A percentile compares a stretch with the other conserved stretches of the same genome.
Conservation (phyloP, 2,329 filamentous ascomycete genomes). For the Botrytis squamosa region DNA sequence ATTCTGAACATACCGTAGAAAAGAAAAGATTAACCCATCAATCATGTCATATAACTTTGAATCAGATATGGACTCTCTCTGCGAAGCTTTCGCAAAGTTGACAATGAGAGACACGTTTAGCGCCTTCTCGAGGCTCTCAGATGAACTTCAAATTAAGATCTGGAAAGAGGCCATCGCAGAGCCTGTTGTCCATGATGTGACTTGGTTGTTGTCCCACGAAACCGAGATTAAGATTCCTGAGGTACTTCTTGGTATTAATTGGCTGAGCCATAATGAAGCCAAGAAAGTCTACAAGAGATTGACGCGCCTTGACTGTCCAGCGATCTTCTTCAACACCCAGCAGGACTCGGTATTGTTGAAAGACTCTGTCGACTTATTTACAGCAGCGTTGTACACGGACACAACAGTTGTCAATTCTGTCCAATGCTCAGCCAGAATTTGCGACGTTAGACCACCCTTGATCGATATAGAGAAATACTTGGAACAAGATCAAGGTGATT, state of each 20-base stretch:
- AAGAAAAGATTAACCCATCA: not conserved
- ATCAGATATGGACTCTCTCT: not conserved
- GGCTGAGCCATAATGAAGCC: not conserved
- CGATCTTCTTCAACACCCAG: not conserved
- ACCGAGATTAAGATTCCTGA: not conserved
- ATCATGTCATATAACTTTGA: not conserved
- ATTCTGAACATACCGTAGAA: not conserved
- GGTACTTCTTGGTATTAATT: not conserved
- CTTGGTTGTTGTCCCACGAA: no score
- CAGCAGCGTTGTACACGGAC: not conserved
- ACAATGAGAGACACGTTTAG: not conserved
- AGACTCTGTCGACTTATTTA: not conserved
- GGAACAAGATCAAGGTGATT: not conserved
- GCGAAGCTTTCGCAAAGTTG: not conserved
- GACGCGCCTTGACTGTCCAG: not conserved
- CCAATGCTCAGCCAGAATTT: constrained; percentile 8
- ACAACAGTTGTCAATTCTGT: not conserved
- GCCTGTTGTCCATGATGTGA: not conserved
- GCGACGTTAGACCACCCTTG: not conserved
- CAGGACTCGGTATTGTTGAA: not conserved
- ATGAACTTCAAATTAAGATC: not conserved
- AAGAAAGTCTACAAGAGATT: not conserved
- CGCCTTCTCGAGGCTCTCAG: not conserved
- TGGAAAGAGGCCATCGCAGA: not conserved
- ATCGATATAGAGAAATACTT: not conserved